Evolutionary conservation across 2,329 filamentous ascomycete species (phyloP).

Genomic region (Exophiala dermatitidis): DNA sequence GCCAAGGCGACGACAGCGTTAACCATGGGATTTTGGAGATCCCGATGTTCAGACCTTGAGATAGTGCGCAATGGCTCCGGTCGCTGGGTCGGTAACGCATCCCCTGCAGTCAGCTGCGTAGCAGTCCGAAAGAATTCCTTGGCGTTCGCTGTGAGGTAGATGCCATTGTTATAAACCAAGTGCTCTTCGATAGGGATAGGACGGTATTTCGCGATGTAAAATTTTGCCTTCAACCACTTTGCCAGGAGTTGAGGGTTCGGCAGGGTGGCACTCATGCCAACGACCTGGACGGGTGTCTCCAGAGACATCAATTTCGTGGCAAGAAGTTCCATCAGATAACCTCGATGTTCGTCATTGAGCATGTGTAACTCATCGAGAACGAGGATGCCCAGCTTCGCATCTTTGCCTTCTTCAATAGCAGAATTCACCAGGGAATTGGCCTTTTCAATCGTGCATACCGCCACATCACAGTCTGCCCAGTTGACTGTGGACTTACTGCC

Average conservation of each 20-base stretch:
- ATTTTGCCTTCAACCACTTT: constrained; percentile 62
- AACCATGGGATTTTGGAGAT: constrained; percentile 57
- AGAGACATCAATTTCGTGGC: constrained; percentile 65
- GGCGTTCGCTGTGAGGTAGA: constrained; percentile 58
- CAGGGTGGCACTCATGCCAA: constrained; percentile 74
- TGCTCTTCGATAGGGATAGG: constrained; percentile 71
- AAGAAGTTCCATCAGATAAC: constrained; percentile 68
- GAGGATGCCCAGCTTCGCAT: constrained; percentile 58
- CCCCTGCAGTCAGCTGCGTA: constrained; percentile 41
- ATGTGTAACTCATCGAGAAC: constrained; percentile 77
- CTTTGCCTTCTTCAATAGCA: constrained; percentile 62
- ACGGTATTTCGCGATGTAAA: constrained; percentile 64
- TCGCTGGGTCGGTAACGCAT: constrained; percentile 31
- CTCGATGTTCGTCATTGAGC: constrained; percentile 68
- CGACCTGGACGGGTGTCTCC: constrained; percentile 56
- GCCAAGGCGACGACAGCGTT: constrained; percentile 66
- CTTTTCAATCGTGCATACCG: constrained; percentile 75
- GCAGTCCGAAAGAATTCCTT: constrained; percentile 53
- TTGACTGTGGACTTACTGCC: constrained; percentile 60
- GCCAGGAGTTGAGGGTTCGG: constrained; percentile 64
- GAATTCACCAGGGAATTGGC: constrained; percentile 66
- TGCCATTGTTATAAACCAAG: constrained; percentile 61
- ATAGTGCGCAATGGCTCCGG: constrained; percentile 38
- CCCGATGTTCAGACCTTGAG: constrained; percentile 50
- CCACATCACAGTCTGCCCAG: constrained; percentile 71